Percentiles rank a stretch among this genome's conserved stretches.
phyloP scores from a whole-genome alignment of 1,284 basidiomycete genomes.

The Ceratobasidium sp. region DNA sequence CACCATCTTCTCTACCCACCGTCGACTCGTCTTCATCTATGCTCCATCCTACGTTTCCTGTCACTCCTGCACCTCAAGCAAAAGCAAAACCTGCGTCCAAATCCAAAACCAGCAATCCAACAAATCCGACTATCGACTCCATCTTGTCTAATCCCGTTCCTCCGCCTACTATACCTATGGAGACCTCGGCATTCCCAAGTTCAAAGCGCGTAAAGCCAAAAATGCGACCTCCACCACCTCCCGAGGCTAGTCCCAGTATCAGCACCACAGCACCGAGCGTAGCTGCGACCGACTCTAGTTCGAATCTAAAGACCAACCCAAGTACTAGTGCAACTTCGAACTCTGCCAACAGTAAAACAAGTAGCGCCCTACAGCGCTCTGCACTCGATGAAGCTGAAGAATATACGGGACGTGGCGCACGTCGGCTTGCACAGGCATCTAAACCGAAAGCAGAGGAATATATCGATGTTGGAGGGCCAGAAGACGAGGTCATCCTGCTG shows the following conservation, averaged over 20 bases:
- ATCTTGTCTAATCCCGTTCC: background rate
- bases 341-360: constrained; percentile 14
- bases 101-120: background rate
- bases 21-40: constrained; percentile 32
- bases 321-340: constrained; percentile 37
- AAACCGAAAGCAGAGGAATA: constrained; percentile 29
- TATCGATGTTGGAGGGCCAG: constrained; percentile 42
- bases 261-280: constrained; percentile 28
- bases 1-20: constrained; percentile 34
- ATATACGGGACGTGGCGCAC: constrained; percentile 41
- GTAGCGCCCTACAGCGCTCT: constrained; percentile 23
- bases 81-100: background rate
- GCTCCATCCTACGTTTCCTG: constrained; percentile 9
- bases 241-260: constrained; percentile 13
- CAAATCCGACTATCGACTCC: background rate
- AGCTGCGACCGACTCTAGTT: constrained; percentile 15
- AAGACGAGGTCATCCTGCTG: constrained; percentile 36
- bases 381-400: constrained; percentile 41
- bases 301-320: constrained; percentile 19
- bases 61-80: background rate
- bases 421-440: constrained; percentile 20
- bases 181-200: background rate
- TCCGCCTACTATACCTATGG: background rate
- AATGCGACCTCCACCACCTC: constrained; percentile 43
- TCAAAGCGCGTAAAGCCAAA: constrained; percentile 36